Evolutionary conservation across 768 basidiomycete genomes (phyloP).

Genomic region (Pleurotus cornucopiae): DNA sequence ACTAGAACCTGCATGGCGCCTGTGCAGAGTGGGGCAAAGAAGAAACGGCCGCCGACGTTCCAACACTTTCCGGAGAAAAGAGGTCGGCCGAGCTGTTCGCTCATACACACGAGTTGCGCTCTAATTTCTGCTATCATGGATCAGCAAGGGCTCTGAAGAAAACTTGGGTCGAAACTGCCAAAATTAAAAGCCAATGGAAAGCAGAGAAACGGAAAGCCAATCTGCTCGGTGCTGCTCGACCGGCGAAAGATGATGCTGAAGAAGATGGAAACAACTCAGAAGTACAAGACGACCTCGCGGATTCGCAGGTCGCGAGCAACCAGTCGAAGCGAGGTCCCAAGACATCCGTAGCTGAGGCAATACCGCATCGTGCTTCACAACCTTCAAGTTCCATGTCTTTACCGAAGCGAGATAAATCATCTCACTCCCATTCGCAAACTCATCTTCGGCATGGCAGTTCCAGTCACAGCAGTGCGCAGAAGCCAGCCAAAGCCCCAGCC

Average conservation of each 20-base stretch:
- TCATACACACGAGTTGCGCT: not conserved
- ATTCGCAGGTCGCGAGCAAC: conserved; percentile 15
- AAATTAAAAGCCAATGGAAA: conserved; percentile 78
- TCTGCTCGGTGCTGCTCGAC: conserved; percentile 9
- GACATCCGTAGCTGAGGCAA: not conserved
- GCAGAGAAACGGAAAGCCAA: conserved; percentile 55
- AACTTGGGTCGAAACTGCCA: conserved; percentile 72
- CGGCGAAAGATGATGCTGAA: conserved; percentile 12
- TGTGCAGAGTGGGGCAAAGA: conserved; percentile 17
- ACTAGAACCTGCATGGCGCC: conserved; percentile 14
- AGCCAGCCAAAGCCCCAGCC: not conserved
- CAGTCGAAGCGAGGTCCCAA: not conserved
- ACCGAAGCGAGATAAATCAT: not conserved
- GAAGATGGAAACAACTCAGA: conserved; percentile 8
- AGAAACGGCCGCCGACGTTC: conserved; percentile 65
- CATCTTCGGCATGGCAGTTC: not conserved
- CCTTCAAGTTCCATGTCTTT: too few relatives aligned
- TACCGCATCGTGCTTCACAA: too few relatives aligned
- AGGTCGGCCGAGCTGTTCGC: conserved; percentile 37
- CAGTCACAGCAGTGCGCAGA: not conserved
- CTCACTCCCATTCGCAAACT: not conserved
- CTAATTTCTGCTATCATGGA: conserved; percentile 7
- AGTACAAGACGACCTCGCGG: conserved; percentile 10
- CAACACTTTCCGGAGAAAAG: conserved; percentile 58
- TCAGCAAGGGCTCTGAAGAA: conserved; percentile 79